Evolutionary conservation across 1,284 basidiomycete genomes (phyloP).

Genomic region (Mrakiaceae sp.): DNA sequence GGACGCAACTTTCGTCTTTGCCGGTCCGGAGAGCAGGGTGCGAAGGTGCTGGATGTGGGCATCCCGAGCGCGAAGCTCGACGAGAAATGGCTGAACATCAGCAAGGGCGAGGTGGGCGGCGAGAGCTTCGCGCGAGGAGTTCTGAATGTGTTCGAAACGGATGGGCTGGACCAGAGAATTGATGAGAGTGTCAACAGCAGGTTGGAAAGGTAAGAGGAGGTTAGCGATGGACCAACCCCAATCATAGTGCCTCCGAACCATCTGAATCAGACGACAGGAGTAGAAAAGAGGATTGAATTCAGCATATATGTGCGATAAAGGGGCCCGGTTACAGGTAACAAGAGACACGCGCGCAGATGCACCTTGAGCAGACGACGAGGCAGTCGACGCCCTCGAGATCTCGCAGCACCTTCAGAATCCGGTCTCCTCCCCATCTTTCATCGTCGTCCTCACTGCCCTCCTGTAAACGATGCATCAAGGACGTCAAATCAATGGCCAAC

Average conservation of each 20-base stretch:
- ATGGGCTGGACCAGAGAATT: conserved; percentile 24
- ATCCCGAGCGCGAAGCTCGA: conserved; percentile 25
- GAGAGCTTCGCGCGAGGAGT: conserved; percentile 26
- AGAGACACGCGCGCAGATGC: conserved; percentile 19
- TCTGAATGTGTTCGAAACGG: conserved; percentile 31
- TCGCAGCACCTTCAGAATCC: conserved; percentile 25
- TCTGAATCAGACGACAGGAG: not conserved
- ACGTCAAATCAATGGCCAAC: not conserved
- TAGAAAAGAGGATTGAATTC: not conserved
- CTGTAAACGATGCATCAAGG: conserved; percentile 18
- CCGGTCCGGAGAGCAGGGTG: conserved; percentile 15
- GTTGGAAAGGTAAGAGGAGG: not conserved
- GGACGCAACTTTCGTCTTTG: not conserved
- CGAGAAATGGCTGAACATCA: conserved; percentile 25
- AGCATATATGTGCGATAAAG: not conserved
- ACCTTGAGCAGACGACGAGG: conserved; percentile 29
- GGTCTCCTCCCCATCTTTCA: conserved; percentile 32
- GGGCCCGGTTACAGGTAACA: not conserved
- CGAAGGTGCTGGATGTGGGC: conserved; percentile 26
- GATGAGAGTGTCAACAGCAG: too few relatives aligned
- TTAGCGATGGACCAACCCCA: conserved; percentile 23
- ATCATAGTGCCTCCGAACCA: conserved; percentile 33
- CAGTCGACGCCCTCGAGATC: conserved; percentile 30
- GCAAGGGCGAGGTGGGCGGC: conserved; percentile 23
- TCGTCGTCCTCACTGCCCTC: conserved; percentile 32